These are phyloP conservation scores for Vanilla planifolia DNA, from an alignment of 106 monocot genomes.

Conservation along the genomic window DNA sequence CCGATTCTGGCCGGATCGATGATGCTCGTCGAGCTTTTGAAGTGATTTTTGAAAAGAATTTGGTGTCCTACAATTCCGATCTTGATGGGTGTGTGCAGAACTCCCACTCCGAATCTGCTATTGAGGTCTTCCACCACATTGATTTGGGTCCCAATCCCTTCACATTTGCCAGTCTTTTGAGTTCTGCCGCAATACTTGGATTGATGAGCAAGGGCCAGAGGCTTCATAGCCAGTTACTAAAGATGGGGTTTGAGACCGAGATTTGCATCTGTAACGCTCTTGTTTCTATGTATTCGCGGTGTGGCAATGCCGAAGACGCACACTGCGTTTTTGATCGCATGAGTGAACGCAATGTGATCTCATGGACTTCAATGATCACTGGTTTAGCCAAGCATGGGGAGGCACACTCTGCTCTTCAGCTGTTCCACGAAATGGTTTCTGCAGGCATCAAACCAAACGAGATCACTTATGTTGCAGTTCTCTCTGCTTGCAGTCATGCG, in stretches of 20 bases:
- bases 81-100: conserved; percentile 48
- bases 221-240: conserved; percentile 50
- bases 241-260: conserved; percentile 45
- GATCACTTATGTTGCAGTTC: conserved; percentile 63
- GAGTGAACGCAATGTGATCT: conserved; percentile 46
- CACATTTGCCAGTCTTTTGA: conserved; percentile 73
- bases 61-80: conserved; percentile 47
- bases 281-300: conserved; percentile 77
- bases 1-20: conserved; percentile 48
- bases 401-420: conserved; percentile 34
- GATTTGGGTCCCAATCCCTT: conserved; percentile 43
- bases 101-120: conserved; percentile 23
- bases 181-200: conserved; percentile 64
- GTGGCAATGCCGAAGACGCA: conserved; percentile 70
- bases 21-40: conserved; percentile 72
- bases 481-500: conserved; percentile 78
- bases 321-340: conserved; percentile 38
- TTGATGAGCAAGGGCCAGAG: conserved; percentile 53
- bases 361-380: conserved; percentile 84
- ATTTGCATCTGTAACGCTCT: conserved; percentile 55
- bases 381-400: conserved; percentile 70
- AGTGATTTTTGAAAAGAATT: conserved; percentile 52
- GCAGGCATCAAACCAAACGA: conserved; percentile 54
- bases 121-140: conserved; percentile 27
- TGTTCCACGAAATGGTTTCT: conserved; percentile 53